These are phyloP conservation scores for Talaromyces sp. DNA, from an alignment of 2,329 filamentous ascomycete species.

Conservation along the genomic window DNA sequence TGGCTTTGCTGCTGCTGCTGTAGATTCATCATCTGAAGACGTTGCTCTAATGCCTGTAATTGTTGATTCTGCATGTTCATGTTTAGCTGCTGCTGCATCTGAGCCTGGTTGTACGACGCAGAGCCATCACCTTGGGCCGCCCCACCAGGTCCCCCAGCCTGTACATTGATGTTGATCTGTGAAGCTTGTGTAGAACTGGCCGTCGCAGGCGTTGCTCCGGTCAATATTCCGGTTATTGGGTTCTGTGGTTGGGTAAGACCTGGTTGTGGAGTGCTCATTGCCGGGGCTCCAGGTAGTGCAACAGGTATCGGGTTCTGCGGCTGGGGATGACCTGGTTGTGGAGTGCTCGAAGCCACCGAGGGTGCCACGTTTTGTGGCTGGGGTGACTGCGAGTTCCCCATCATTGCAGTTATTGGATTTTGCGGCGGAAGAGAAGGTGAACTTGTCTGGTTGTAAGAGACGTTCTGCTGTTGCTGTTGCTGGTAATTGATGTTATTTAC, in stretches of 20 bases:
- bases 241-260: neutral
- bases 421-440: neutral
- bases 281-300: no score
- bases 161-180: neutral
- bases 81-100: neutral
- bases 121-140: neutral
- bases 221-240: neutral
- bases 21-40: conserved; percentile 10
- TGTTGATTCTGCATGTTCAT: conserved; percentile 10
- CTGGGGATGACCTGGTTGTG: neutral
- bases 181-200: neutral
- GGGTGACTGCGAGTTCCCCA: neutral
- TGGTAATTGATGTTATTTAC: neutral
- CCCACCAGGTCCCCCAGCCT: neutral
- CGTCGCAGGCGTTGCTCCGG: neutral
- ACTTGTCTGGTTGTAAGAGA: neutral
- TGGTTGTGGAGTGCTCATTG: neutral
- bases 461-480: neutral
- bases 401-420: neutral
- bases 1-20: conserved; percentile 10
- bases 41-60: conserved; percentile 9
- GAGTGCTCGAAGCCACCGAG: neutral
- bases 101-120: neutral
- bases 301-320: neutral
- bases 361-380: neutral